These are phyloP conservation scores for Rutstroemia sp. DNA, from an alignment of 2,329 filamentous ascomycete species.

Conservation along the genomic window DNA sequence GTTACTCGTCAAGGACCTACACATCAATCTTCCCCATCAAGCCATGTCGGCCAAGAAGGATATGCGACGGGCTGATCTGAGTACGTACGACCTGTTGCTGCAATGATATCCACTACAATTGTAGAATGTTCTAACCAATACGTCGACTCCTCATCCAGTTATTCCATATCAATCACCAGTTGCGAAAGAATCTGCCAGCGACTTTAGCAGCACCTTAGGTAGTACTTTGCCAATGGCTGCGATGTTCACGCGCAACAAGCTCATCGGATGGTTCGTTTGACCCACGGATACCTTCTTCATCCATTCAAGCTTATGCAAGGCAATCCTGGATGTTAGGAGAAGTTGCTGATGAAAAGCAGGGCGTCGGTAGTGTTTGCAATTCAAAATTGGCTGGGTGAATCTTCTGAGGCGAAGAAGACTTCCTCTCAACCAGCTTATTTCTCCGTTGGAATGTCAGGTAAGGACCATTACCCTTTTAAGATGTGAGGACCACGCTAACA, in stretches of 20 bases:
- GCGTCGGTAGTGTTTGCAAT: constrained; percentile 66
- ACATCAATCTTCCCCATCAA: neutral
- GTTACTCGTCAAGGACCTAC: neutral
- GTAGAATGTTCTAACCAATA: neutral
- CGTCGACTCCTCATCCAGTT: constrained; percentile 47
- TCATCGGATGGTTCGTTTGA: constrained; percentile 51
- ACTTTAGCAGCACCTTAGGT: constrained; percentile 63
- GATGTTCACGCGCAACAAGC: constrained; percentile 89
- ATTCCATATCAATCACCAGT: constrained; percentile 80
- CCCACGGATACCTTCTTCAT: neutral
- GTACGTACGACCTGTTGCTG: constrained; percentile 38
- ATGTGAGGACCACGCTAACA: neutral
- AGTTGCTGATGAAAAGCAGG: constrained; percentile 37
- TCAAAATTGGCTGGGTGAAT: constrained; percentile 72
- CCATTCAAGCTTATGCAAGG: neutral
- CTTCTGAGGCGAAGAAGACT: constrained; percentile 56
- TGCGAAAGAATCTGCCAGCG: constrained; percentile 53
- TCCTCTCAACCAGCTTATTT: constrained; percentile 65
- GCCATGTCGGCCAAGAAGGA: constrained; percentile 58
- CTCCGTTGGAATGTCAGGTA: constrained; percentile 72
- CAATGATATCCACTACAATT: too few relatives aligned
- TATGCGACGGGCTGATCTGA: constrained; percentile 66
- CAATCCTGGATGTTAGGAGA: neutral
- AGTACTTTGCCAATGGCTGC: constrained; percentile 93
- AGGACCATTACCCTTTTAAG: neutral